These are phyloP conservation scores for Heterococcus sp. DNA, from an alignment of 108 stramenopile species.

Conservation along the genomic window DNA sequence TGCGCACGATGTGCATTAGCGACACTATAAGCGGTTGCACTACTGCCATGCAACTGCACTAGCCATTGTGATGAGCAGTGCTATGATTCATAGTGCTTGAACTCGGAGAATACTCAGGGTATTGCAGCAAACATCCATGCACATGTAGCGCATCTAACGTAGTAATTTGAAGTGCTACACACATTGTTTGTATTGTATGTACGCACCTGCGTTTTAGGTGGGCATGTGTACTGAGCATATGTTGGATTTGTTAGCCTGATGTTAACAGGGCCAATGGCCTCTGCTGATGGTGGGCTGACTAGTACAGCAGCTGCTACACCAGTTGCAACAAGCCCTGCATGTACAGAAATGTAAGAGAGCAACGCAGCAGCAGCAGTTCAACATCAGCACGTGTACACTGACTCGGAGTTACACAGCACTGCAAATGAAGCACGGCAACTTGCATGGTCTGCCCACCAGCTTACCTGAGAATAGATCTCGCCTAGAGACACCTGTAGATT, in stretches of 20 bases:
- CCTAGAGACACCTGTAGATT: too few relatives aligned
- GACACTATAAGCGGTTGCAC: neutral
- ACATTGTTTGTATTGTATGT: too few relatives aligned
- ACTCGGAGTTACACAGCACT: too few relatives aligned
- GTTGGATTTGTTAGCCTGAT: slow-evolving; percentile 66
- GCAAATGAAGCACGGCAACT: too few relatives aligned
- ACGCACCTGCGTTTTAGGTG: slow-evolving; percentile 68
- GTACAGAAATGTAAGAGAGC: too few relatives aligned
- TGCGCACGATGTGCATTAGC: neutral
- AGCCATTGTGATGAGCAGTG: neutral
- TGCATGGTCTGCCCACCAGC: too few relatives aligned
- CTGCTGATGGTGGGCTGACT: slow-evolving; percentile 25
- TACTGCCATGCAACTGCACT: neutral
- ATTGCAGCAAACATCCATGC: neutral
- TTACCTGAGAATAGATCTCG: too few relatives aligned
- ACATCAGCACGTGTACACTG: too few relatives aligned
- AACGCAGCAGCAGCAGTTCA: too few relatives aligned
- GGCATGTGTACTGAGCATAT: slow-evolving; percentile 74
- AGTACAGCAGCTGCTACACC: too few relatives aligned
- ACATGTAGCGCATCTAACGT: neutral
- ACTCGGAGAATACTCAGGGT: neutral
- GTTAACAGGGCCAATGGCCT: slow-evolving; percentile 81
- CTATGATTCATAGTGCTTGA: neutral
- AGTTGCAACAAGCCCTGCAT: too few relatives aligned
- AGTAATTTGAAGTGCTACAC: too few relatives aligned